Base-by-base conservation (phyloP, 108 stramenopile species). In the Mayamaea pseudoterrestris region DNA sequence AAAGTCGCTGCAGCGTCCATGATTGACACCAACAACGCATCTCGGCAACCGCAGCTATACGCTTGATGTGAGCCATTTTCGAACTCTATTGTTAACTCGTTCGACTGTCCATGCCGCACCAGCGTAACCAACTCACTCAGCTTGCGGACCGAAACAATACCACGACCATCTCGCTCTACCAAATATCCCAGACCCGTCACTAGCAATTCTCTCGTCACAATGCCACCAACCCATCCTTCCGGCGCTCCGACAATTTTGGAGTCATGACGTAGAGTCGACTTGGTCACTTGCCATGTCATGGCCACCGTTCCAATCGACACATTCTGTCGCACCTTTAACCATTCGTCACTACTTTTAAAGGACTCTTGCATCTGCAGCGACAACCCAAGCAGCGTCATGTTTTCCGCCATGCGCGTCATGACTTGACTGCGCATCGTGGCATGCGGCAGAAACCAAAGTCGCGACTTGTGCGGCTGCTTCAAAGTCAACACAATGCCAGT, bases 381-480 rank as follows among this genome's bases (percentile, higher is more conserved):
- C 8, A 95, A 26, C 0, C 83, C 80, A 18, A 83, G 80, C 28
- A 97, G 52, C 13, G 93, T 94, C 16, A 90, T 44, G 60, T 97
- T 94, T 78, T 97, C 96, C 0, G 82, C 94, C 5, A 20, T 39
- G 8, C 4, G 20, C 8, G 18, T 14, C 3, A 39, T 39, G 37
- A 39, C 18, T 39, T 39, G 18, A 8, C 20, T 39, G 7, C 69
- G 48, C 7, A 13, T 29, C 12, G 50, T 35, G 7, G 28, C 26
- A 2, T 49, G 47, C n/a, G 52, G 52, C n/a, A 75, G 26, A 30
- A 52, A 59, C 53, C 61, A 67, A 17, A 73, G 45, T 7, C 72
- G 51, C 32, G 57, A 55, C 37, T 39, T 39, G 37, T 18, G 20
- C 20, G 37, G 37, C 37, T 39, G 37, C 16, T 39, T 14, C 16